phyloP scores from a whole-genome alignment of 1,284 basidiomycete genomes.

The Cerrena zonata region DNA sequence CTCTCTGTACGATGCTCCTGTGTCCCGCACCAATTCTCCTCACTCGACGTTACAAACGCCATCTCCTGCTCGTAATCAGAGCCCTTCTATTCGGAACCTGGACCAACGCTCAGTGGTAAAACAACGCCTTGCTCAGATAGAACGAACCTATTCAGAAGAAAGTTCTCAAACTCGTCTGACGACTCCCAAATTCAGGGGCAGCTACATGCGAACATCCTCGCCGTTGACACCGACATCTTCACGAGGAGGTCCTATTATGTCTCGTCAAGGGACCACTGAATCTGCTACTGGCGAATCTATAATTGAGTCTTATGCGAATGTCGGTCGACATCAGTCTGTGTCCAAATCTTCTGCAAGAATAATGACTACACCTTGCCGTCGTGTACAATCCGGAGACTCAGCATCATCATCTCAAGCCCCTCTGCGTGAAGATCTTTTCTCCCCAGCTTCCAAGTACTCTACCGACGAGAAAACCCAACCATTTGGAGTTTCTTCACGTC shows the following conservation, averaged over 20 bases:
- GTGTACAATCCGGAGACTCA: neutral
- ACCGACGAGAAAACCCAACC: neutral
- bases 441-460: conserved; percentile 23
- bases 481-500: neutral
- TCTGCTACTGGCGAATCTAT: conserved; percentile 18
- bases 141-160: conserved; percentile 20
- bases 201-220: conserved; percentile 11
- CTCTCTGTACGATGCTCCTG: conserved; percentile 17
- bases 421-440: conserved; percentile 10
- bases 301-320: conserved; percentile 18
- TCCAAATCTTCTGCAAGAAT: conserved; percentile 18
- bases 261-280: conserved; percentile 15
- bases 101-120: conserved; percentile 46
- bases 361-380: conserved; percentile 4
- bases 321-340: neutral
- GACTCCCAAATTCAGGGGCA: conserved; percentile 12
- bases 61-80: conserved; percentile 29
- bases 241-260: neutral
- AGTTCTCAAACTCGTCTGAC: neutral
- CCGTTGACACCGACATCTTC: conserved; percentile 6
- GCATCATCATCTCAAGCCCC: conserved; percentile 1
- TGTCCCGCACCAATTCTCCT: conserved; percentile 12
- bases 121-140: conserved; percentile 46
- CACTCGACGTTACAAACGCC: conserved; percentile 3
- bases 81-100: conserved; percentile 50